phyloP scores from a whole-genome alignment of 1,284 basidiomycete species.

The Coriolopsis trogii region DNA sequence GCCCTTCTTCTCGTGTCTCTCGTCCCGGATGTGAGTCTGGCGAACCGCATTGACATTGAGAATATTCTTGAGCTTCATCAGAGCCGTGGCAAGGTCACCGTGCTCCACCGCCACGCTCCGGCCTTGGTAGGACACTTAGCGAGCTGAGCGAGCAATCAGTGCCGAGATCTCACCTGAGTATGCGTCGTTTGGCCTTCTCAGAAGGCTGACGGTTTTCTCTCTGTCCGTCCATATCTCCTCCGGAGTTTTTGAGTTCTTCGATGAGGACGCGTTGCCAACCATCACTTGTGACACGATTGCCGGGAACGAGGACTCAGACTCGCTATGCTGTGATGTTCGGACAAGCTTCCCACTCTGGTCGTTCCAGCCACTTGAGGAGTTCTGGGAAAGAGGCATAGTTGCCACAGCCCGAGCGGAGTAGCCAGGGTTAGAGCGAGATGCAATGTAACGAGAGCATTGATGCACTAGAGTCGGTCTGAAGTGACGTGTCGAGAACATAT shows the following conservation, averaged over 20 bases:
- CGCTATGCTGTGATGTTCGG: no score
- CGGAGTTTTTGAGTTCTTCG: background rate
- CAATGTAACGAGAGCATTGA: conserved; percentile 5
- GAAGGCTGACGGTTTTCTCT: conserved; percentile 17
- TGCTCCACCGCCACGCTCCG: conserved; percentile 48
- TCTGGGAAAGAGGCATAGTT: no score
- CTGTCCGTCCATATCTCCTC: conserved; percentile 24
- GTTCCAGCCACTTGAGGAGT: no score
- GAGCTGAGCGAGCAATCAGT: conserved; percentile 4
- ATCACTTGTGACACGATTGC: no score
- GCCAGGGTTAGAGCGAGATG: background rate
- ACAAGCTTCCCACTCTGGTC: no score
- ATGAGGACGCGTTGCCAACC: no score
- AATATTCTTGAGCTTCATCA: conserved; percentile 51
- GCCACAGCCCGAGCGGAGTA: no score
- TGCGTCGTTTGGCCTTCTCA: conserved; percentile 23
- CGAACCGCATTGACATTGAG: conserved; percentile 60
- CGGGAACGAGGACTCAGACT: no score
- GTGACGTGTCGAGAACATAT: conserved; percentile 12
- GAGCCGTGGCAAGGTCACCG: conserved; percentile 46
- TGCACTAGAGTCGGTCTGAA: background rate
- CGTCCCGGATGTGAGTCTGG: background rate
- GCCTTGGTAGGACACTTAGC: conserved; percentile 41
- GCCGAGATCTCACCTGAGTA: conserved; percentile 28
- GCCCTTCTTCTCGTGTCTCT: conserved; percentile 61